Base-by-base conservation (phyloP, 148 eudicot genomes). In the Hydrangea macrophylla region DNA sequence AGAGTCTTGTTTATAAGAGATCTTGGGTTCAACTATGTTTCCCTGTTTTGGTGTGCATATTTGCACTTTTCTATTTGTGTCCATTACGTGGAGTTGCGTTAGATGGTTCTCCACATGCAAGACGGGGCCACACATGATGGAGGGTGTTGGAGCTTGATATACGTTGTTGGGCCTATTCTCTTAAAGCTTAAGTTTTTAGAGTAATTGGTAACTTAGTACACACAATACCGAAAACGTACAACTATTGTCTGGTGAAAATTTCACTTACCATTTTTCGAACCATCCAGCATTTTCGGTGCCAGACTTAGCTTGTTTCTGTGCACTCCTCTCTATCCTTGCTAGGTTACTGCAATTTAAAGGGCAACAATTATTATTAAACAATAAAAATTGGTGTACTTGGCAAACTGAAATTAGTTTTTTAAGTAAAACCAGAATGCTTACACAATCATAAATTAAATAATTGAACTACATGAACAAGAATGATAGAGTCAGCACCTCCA, bases 261-360 rank as follows among this genome's bases (percentile, higher is more conserved):
- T 9, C 18, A 23, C 92, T 79, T 86, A 90, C 98, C 98, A 93
- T 73, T 88, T 93, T 71, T 93, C 98, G 69, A 83, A 90, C 98
- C 98, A 93, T 39, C 98, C 97, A 65, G 97, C 98, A 76, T 93
- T 93, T 80, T 88, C 96, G 66, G 89, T 72, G 76, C 98, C 98
- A 18, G 98, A 94, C 75, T 94, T 94, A 56, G 98, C 98, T 82
- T 94, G 98, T 75, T 94, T 94, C 73, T 94, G 90, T 22, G 98
- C 98, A 80, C 96, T 94, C 68, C 97, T 84, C 72, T 94, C 97
- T 68, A 94, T 94, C 75, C 88, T 77, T 15, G 98, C 98, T 67
- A 94, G 81, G 81, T 90, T 94, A 75, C 98, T 94, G 92, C 77
- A 78, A 73, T 54, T 70, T 17, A 64, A 15, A 68, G 44, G 67